phyloP scores from a whole-genome alignment of 768 basidiomycete species.

The Boletellus sp. region DNA sequence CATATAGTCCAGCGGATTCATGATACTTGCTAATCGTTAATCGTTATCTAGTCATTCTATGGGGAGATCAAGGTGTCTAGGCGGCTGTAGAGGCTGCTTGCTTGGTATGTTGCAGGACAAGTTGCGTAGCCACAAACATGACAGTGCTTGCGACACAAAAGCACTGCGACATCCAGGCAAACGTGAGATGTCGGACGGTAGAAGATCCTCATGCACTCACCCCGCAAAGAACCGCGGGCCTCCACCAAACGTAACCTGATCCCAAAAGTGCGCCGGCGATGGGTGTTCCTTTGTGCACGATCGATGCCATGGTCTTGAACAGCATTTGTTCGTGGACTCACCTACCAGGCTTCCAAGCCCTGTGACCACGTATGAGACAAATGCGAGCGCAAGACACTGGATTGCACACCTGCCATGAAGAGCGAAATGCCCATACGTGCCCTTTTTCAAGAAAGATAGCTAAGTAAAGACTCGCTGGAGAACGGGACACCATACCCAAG shows the following conservation, averaged over 20 bases:
- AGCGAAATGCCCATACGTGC: slow-evolving; percentile 48
- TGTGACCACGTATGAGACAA: slow-evolving; percentile 5
- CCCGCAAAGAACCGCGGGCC: slow-evolving; percentile 50
- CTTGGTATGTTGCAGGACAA: slow-evolving; percentile 4
- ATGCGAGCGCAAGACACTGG: not conserved
- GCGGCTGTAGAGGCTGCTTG: not conserved
- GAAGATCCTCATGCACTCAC: slow-evolving; percentile 15
- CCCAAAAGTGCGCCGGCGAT: slow-evolving; percentile 55
- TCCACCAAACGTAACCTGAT: slow-evolving; percentile 51
- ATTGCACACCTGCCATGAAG: slow-evolving; percentile 39
- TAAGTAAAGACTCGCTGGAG: not conserved
- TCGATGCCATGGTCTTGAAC: slow-evolving; percentile 17
- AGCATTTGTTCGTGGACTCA: not conserved
- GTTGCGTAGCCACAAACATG: slow-evolving; percentile 11
- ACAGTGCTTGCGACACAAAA: slow-evolving; percentile 15
- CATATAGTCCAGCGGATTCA: not conserved
- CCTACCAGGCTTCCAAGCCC: slow-evolving; percentile 25
- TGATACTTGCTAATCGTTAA: not conserved
- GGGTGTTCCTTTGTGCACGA: slow-evolving; percentile 42
- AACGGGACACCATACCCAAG: slow-evolving; percentile 36
- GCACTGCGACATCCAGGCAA: slow-evolving; percentile 5
- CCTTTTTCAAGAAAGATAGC: slow-evolving; percentile 9
- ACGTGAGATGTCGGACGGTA: slow-evolving; percentile 1
- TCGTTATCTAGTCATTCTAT: not conserved
- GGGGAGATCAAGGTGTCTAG: not conserved